phyloP scores from a whole-genome alignment of 768 basidiomycete genomes.

The Gymnopilus dilepis region DNA sequence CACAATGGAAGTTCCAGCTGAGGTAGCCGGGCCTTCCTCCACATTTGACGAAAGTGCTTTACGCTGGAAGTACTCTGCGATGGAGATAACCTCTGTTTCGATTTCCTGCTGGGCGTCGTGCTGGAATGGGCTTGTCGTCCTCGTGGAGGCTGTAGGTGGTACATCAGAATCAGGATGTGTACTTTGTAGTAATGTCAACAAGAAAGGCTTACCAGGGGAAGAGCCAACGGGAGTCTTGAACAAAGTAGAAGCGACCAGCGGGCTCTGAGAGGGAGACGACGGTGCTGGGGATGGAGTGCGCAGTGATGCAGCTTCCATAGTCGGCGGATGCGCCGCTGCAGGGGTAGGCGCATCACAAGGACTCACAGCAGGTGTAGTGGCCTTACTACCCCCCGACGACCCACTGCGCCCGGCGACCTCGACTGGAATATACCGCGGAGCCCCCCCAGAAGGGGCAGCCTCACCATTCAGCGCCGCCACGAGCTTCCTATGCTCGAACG shows the following conservation, averaged over 20 bases:
- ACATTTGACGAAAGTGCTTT: conserved; percentile 12
- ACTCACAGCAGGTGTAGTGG: too few species aligned
- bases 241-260: background rate
- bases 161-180: background rate
- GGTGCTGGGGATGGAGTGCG: background rate
- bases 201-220: background rate
- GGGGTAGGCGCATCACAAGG: too few species aligned
- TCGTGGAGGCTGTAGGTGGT: background rate
- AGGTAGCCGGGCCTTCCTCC: background rate
- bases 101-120: background rate
- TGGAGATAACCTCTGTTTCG: conserved; percentile 17
- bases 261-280: background rate
- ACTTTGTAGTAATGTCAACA: too few species aligned
- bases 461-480: too few species aligned
- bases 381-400: too few species aligned
- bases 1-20: background rate
- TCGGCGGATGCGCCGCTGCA: too few species aligned
- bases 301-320: background rate
- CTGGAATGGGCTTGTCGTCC: background rate
- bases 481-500: too few species aligned
- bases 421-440: too few species aligned
- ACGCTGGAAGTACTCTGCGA: conserved; percentile 24
- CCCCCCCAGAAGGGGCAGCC: too few species aligned
- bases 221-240: background rate
- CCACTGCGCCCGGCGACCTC: too few species aligned